Base-by-base conservation (phyloP, 23 red algal species). In the Chondrus crispus region DNA sequence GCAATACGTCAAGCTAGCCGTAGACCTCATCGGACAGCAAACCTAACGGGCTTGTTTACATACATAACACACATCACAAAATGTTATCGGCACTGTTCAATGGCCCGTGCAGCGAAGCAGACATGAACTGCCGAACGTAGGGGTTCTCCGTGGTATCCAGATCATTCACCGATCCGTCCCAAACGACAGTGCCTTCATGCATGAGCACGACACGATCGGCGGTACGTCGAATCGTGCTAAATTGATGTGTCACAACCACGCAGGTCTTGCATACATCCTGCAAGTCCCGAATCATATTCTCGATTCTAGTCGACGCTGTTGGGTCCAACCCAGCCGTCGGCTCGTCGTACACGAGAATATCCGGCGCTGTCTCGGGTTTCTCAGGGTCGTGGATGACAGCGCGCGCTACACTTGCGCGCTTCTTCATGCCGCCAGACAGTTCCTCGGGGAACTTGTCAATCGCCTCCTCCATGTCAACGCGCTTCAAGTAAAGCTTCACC, bases 201-300 rank as follows among this genome's bases (percentile, higher is more conserved):
- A 96, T 74, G 28, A 96, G 73, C 35, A 96, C 68, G 13, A 96
- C 94, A 43, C 94, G 58, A 19, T 87, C 86, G 3, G 88, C 94
- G 29, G 94, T 96, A 24, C 94, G 88, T 36, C 88, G 75, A 44
- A 96, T 92, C 20, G 94, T 96, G 41, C 87, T 91, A 53, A 96
- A 92, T 71, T 92, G 87, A 73, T 96, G 94, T 3, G 94, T 92
- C 22, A 96, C 94, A 26, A 92, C 87, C 18, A 96, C 40, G 45
- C 87, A 79, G 18, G 94, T 96, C 40, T 87, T 87, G 53, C 87
- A 91, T 5, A 81, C 74, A 62, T 85, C 66, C 41, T 85, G 85
- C 54, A 96, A 47, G n/a, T 46, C 55, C 28, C 85, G 77, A 53
- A 96, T 92, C 49, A 96, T 44, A 60, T 96, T 80, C 71, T 96